These are phyloP conservation scores for Postia placenta DNA, from an alignment of 768 basidiomycete species.

Conservation along the genomic window DNA sequence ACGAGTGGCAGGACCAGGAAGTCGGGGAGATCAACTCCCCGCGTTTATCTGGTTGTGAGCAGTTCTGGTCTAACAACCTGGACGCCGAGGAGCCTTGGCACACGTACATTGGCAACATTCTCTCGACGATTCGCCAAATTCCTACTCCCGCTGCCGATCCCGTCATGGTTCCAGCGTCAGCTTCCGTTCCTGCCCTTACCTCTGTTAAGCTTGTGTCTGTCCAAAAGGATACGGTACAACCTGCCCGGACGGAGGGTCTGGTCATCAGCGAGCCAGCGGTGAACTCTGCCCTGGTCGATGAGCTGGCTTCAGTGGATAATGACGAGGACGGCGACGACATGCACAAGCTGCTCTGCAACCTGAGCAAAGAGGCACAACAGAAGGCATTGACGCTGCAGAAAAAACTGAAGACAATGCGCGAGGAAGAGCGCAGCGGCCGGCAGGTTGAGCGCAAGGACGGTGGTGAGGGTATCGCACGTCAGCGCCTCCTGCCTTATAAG, in stretches of 20 bases:
- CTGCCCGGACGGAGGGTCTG: too few relatives aligned
- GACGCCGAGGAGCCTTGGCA: background rate
- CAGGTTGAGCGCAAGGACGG: background rate
- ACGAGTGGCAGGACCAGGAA: background rate
- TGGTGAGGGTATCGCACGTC: too few relatives aligned
- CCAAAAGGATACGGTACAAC: too few relatives aligned
- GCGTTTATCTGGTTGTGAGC: background rate
- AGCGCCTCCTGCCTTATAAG: background rate
- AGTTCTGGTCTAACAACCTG: background rate
- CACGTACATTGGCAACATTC: background rate
- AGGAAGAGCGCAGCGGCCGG: background rate
- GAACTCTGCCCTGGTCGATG: background rate
- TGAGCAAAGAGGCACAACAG: background rate
- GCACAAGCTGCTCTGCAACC: background rate
- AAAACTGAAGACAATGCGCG: background rate
- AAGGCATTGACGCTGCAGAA: background rate
- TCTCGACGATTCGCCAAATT: background rate
- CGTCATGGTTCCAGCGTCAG: background rate
- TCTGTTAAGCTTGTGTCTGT: too few relatives aligned
- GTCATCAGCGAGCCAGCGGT: too few relatives aligned
- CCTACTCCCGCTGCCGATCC: background rate
- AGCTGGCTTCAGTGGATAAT: background rate
- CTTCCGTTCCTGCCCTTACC: background rate
- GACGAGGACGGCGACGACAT: background rate
- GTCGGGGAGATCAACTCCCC: background rate